Evolutionary conservation across 352 stramenopile species (phyloP).

Genomic region (Globisporangium apiculatum): DNA sequence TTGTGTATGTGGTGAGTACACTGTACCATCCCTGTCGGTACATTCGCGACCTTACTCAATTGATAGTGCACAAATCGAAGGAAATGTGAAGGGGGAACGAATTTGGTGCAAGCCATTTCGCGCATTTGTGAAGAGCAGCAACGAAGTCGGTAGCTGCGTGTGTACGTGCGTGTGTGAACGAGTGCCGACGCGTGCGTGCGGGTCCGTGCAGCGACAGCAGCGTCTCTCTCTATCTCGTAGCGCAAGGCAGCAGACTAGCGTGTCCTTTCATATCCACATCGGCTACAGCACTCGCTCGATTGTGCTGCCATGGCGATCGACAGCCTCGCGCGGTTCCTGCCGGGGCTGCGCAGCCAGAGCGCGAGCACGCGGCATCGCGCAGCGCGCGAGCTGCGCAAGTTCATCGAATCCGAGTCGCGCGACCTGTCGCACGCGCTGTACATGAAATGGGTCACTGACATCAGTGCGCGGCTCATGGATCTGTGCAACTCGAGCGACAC

Average conservation of each 20-base stretch:
- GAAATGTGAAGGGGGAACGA: not conserved
- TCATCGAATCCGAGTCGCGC: conserved; percentile 82
- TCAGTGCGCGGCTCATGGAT: conserved; percentile 76
- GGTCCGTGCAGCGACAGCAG: not conserved
- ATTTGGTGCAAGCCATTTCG: not conserved
- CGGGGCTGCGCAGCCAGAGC: conserved; percentile 62
- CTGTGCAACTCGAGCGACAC: conserved; percentile 76
- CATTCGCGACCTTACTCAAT: too few relatives aligned
- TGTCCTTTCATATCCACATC: too few relatives aligned
- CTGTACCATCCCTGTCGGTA: too few relatives aligned
- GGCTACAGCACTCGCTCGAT: not conserved
- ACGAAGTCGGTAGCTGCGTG: not conserved
- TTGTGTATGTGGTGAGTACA: too few relatives aligned
- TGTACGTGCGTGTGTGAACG: not conserved
- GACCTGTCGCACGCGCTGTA: conserved; percentile 81
- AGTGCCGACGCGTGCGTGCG: not conserved
- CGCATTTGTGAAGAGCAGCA: too few relatives aligned
- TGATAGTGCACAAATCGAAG: too few relatives aligned
- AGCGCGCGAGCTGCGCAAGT: conserved; percentile 69
- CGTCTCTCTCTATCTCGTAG: too few relatives aligned
- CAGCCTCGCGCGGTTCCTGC: conserved; percentile 69
- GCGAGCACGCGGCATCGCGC: conserved; percentile 52
- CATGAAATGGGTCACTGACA: conserved; percentile 84
- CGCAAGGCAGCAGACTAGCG: too few relatives aligned
- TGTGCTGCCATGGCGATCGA: conserved; percentile 19